phyloP scores from a whole-genome alignment of 2,329 filamentous ascomycete genomes.

The Triangularia setosa region DNA sequence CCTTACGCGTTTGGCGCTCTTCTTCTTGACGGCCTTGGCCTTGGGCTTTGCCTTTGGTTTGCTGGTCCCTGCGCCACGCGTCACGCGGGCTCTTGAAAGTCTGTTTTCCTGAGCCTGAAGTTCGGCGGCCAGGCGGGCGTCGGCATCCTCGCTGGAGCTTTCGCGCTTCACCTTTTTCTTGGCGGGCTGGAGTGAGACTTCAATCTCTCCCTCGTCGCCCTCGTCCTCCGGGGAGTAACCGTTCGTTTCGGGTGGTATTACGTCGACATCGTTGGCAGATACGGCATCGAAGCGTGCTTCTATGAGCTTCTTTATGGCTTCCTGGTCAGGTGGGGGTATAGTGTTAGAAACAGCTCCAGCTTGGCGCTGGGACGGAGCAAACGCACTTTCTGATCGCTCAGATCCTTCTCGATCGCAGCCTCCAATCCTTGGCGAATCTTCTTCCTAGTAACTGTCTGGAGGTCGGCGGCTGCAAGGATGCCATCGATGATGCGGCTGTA shows the following conservation, averaged over 20 bases:
- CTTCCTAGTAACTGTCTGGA: conserved; percentile 61
- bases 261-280: conserved; percentile 46
- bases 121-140: conserved; percentile 81
- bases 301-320: conserved; percentile 67
- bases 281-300: conserved; percentile 71
- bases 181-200: conserved; percentile 45
- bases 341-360: not conserved
- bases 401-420: conserved; percentile 51
- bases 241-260: conserved; percentile 39
- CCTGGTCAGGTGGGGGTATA: conserved; percentile 40
- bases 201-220: conserved; percentile 39
- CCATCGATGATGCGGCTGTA: conserved; percentile 59
- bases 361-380: not conserved
- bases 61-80: conserved; percentile 65
- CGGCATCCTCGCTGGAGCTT: conserved; percentile 62
- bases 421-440: conserved; percentile 58
- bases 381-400: conserved; percentile 56
- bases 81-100: conserved; percentile 62
- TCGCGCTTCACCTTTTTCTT: conserved; percentile 67
- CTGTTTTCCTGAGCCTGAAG: conserved; percentile 91
- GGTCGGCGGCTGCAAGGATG: conserved; percentile 55
- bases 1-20: conserved; percentile 71
- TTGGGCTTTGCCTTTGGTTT: conserved; percentile 57
- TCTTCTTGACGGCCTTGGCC: conserved; percentile 62
- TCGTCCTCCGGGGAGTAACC: conserved; percentile 31